These are phyloP conservation scores for Tricholoma terreum DNA, from an alignment of 768 basidiomycete genomes.

Conservation along the genomic window DNA sequence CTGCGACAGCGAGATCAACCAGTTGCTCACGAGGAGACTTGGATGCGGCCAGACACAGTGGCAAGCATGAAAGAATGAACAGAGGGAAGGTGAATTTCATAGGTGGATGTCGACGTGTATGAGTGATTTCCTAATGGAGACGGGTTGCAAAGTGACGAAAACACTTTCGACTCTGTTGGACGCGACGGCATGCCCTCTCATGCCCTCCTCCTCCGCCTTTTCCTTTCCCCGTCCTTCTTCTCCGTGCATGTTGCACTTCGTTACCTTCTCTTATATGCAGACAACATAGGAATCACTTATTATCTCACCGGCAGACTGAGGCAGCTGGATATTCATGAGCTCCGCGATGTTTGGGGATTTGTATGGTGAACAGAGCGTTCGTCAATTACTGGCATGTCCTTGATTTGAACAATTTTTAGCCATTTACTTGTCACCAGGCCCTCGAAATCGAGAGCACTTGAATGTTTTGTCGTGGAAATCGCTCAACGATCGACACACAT, in stretches of 20 bases:
- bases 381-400: slow-evolving; percentile 16
- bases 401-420: slow-evolving; percentile 38
- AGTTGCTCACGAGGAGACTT: slow-evolving; percentile 52
- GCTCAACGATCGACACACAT: slow-evolving; percentile 92
- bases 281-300: slow-evolving; percentile 90
- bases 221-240: slow-evolving; percentile 90
- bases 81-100: slow-evolving; percentile 24
- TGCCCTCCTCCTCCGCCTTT: slow-evolving; percentile 86
- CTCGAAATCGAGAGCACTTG: slow-evolving; percentile 87
- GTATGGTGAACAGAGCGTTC: slow-evolving; percentile 56
- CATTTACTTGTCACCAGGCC: slow-evolving; percentile 93
- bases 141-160: not conserved
- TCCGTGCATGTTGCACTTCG: slow-evolving; percentile 90
- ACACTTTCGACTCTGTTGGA: not conserved
- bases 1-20: slow-evolving; percentile 60
- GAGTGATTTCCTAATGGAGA: slow-evolving; percentile 17
- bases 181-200: slow-evolving; percentile 54
- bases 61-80: slow-evolving; percentile 26
- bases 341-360: slow-evolving; percentile 87
- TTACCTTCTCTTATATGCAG: slow-evolving; percentile 77
- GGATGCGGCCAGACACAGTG: slow-evolving; percentile 31
- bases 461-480: slow-evolving; percentile 88
- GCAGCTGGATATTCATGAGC: slow-evolving; percentile 63
- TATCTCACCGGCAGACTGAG: slow-evolving; percentile 77
- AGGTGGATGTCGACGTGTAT: slow-evolving; percentile 28